phyloP scores from a whole-genome alignment of 2,329 filamentous ascomycete species.

The Ophiostoma montium region DNA sequence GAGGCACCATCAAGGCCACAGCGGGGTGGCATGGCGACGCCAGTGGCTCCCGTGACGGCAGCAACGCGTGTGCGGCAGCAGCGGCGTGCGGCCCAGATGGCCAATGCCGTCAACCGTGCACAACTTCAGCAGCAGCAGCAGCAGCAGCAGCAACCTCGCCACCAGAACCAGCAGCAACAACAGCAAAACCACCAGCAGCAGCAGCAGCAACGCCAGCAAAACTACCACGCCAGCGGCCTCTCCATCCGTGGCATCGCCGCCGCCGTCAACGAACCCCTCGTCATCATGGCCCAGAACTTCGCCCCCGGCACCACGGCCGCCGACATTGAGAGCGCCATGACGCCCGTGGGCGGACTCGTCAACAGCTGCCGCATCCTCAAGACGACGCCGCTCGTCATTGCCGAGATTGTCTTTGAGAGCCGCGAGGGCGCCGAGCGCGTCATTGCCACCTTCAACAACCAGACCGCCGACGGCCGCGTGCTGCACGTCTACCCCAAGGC shows the following conservation, averaged over 20 bases:
- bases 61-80: slow-evolving; percentile 11
- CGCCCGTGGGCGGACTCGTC: slow-evolving; percentile 56
- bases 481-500: slow-evolving; percentile 59
- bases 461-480: slow-evolving; percentile 62
- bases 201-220: slow-evolving; percentile 17
- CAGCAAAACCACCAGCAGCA: slow-evolving; percentile 13
- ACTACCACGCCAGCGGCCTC: slow-evolving; percentile 29
- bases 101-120: slow-evolving; percentile 29
- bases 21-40: not conserved
- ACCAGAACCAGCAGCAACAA: slow-evolving; percentile 8
- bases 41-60: slow-evolving; percentile 14
- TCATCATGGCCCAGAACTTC: slow-evolving; percentile 68
- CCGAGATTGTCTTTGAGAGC: slow-evolving; percentile 61
- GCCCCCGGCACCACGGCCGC: slow-evolving; percentile 67
- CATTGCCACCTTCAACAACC: slow-evolving; percentile 63
- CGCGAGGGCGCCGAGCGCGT: slow-evolving; percentile 61
- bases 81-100: slow-evolving; percentile 27
- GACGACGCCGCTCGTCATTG: slow-evolving; percentile 56
- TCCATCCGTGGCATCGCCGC: slow-evolving; percentile 61
- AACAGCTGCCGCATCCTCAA: slow-evolving; percentile 53
- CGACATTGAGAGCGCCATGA: slow-evolving; percentile 72
- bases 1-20: slow-evolving; percentile 1
- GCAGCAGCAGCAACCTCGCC: slow-evolving; percentile 15
- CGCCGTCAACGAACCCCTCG: slow-evolving; percentile 33
- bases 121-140: slow-evolving; percentile 14